A percentile compares a stretch with the other conserved stretches of the same genome.
Conservation (phyloP, 2,329 filamentous ascomycete species). For the Tricladium varicosporioides region DNA sequence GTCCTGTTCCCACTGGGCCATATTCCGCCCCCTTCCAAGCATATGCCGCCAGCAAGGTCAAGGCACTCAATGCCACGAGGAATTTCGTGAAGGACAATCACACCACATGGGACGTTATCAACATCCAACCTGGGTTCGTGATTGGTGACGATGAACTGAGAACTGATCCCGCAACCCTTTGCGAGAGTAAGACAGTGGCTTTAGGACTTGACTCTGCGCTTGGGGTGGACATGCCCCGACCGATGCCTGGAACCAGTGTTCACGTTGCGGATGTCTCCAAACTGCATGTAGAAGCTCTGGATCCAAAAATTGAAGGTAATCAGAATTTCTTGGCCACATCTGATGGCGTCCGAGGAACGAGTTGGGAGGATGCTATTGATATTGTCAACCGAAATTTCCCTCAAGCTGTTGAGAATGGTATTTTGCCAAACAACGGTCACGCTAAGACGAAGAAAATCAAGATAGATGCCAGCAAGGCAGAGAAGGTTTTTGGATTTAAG, state of each 20-base stretch:
- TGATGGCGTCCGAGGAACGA: conserved; percentile 24
- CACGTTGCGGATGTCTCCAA: conserved; percentile 24
- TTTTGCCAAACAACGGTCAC: conserved; percentile 24
- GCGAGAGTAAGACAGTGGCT: too few species aligned
- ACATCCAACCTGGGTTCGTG: conserved; percentile 26
- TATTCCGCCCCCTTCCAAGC: conserved; percentile 28
- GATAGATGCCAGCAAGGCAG: conserved; percentile 31
- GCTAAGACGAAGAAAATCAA: conserved; percentile 22
- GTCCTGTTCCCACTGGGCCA: conserved; percentile 20
- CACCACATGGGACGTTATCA: conserved; percentile 25
- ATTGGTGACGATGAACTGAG: conserved; percentile 26
- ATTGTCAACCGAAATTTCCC: conserved; percentile 37
- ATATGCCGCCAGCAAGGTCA: conserved; percentile 33
- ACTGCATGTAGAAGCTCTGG: conserved; percentile 23
- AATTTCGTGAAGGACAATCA: conserved; percentile 25
- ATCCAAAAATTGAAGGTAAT: conserved; percentile 21
- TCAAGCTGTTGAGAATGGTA: conserved; percentile 30
- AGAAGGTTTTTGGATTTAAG: conserved; percentile 35
- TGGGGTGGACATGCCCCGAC: background rate
- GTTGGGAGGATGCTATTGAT: conserved; percentile 40
- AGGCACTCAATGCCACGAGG: conserved; percentile 27
- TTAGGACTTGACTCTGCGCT: too few species aligned
- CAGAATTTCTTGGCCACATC: conserved; percentile 23
- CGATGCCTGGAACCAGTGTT: conserved; percentile 19
- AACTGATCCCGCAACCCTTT: conserved; percentile 6